Percentiles rank a stretch among this genome's conserved stretches.
phyloP scores from a whole-genome alignment of 495 filamentous ascomycete genomes.

The Penicillium turbatum region DNA sequence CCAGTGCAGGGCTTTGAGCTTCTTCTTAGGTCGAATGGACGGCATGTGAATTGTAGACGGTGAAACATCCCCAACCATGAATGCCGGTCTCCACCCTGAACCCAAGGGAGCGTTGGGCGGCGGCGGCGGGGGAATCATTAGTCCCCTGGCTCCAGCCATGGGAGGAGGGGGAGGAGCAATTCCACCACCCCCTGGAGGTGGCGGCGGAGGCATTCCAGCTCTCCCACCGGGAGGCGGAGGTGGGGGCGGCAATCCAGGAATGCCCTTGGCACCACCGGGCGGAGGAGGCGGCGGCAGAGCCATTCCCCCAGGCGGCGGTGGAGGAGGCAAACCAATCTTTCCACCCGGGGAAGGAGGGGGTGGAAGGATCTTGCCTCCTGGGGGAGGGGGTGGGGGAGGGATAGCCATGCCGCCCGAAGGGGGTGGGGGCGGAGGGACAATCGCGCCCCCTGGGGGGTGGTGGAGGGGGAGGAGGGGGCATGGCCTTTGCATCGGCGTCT shows the following conservation, averaged over 20 bases:
- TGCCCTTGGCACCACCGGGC: slow-evolving; percentile 32
- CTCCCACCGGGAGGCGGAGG: slow-evolving; percentile 45
- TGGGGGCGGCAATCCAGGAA: slow-evolving; percentile 42
- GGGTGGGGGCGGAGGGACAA: slow-evolving; percentile 39
- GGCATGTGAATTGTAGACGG: slow-evolving; percentile 53
- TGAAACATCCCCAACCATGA: slow-evolving; percentile 43
- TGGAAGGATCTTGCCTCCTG: slow-evolving; percentile 17
- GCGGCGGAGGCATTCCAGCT: slow-evolving; percentile 45
- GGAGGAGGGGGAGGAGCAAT: slow-evolving; percentile 55
- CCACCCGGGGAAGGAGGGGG: slow-evolving; percentile 43
- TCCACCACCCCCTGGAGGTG: slow-evolving; percentile 38
- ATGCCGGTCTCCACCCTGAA: slow-evolving; percentile 48
- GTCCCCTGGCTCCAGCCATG: slow-evolving; percentile 32
- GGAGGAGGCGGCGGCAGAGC: slow-evolving; percentile 40
- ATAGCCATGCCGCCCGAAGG: slow-evolving; percentile 31
- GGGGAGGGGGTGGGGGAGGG: slow-evolving; percentile 32
- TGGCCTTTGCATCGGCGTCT: slow-evolving; percentile 24
- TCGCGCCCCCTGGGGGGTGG: slow-evolving; percentile 34
- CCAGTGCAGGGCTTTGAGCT: slow-evolving; percentile 98
- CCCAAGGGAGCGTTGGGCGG: slow-evolving; percentile 56
- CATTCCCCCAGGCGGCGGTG: slow-evolving; percentile 39
- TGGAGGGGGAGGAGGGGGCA: slow-evolving; percentile 42
- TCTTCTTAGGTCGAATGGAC: slow-evolving; percentile 91
- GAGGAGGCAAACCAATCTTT: slow-evolving; percentile 40
- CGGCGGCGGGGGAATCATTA: slow-evolving; percentile 54